Evolutionary conservation across 257 asterid genomes (phyloP).

Genomic region (Primulina eburnea): DNA sequence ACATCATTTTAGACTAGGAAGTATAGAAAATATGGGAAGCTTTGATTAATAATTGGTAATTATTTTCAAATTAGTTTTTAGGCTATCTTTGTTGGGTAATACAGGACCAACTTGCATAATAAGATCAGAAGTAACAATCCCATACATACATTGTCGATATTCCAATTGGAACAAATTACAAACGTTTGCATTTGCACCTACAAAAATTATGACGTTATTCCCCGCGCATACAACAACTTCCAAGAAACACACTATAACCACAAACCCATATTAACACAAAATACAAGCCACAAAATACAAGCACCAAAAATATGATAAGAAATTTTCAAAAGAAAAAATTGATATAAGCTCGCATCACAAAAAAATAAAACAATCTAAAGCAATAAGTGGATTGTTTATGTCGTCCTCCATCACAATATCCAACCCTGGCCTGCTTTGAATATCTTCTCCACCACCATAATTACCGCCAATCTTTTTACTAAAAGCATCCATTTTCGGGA

Average conservation of each 20-base stretch:
- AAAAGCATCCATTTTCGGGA: conserved; percentile 26
- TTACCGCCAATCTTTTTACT: conserved; percentile 38
- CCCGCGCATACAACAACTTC: not conserved
- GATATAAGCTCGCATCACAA: conserved; percentile 26
- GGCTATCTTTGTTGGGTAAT: no score
- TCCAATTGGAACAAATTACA: not conserved
- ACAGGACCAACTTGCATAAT: not conserved
- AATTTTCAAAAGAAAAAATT: no score
- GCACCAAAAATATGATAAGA: not conserved
- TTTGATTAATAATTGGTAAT: not conserved
- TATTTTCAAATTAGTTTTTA: no score
- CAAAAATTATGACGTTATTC: no score
- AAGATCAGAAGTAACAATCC: not conserved
- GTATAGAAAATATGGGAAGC: no score
- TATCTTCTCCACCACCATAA: conserved; percentile 26
- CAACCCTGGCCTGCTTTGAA: conserved; percentile 26
- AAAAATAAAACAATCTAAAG: conserved; percentile 83
- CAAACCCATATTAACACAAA: not conserved
- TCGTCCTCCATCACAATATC: conserved; percentile 69
- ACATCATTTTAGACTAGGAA: no score
- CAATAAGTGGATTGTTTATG: conserved; percentile 63
- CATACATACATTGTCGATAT: not conserved
- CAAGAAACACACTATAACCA: not conserved
- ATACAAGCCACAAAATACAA: not conserved
- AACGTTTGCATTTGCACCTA: not conserved